A percentile compares a stretch with the other conserved stretches of the same genome.
Conservation (phyloP, 2,329 filamentous ascomycete genomes). For the Cladosporium sp. region DNA sequence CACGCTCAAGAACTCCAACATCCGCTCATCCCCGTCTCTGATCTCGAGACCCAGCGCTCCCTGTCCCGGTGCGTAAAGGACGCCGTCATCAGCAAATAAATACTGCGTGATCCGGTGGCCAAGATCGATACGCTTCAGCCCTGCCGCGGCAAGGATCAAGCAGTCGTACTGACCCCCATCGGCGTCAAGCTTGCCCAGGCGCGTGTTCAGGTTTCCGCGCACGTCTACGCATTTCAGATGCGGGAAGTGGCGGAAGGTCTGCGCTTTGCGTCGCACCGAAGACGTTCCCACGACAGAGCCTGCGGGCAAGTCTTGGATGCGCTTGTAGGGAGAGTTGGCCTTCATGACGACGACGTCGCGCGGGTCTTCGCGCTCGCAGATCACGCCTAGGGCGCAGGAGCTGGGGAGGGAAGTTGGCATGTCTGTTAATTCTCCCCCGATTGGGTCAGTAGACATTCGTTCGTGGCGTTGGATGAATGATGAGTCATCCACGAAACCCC, state of each 20-base stretch:
- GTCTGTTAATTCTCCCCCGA: neutral
- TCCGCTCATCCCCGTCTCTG: conserved; percentile 64
- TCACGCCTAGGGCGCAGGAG: conserved; percentile 70
- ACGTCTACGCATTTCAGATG: conserved; percentile 74
- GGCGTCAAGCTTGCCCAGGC: conserved; percentile 78
- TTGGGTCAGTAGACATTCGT: neutral
- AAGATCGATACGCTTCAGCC: conserved; percentile 71
- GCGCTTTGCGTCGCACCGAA: conserved; percentile 80
- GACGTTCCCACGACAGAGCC: conserved; percentile 84
- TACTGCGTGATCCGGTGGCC: conserved; percentile 73
- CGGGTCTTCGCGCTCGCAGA: conserved; percentile 67
- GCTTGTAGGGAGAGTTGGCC: conserved; percentile 55
- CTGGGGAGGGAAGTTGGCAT: conserved; percentile 82
- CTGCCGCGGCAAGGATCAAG: conserved; percentile 82
- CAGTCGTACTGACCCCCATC: conserved; percentile 70
- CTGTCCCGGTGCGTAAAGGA: conserved; percentile 87
- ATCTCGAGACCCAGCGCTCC: conserved; percentile 83
- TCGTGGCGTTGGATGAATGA: neutral
- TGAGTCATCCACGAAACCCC: neutral
- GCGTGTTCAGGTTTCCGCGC: conserved; percentile 83
- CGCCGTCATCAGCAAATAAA: conserved; percentile 67
- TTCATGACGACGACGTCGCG: conserved; percentile 47
- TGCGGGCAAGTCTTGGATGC: conserved; percentile 68
- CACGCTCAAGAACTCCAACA: conserved; percentile 59
- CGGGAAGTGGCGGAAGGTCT: conserved; percentile 72